phyloP scores from a whole-genome alignment of 345 rosid genomes.

The Streptanthus diversifolius region DNA sequence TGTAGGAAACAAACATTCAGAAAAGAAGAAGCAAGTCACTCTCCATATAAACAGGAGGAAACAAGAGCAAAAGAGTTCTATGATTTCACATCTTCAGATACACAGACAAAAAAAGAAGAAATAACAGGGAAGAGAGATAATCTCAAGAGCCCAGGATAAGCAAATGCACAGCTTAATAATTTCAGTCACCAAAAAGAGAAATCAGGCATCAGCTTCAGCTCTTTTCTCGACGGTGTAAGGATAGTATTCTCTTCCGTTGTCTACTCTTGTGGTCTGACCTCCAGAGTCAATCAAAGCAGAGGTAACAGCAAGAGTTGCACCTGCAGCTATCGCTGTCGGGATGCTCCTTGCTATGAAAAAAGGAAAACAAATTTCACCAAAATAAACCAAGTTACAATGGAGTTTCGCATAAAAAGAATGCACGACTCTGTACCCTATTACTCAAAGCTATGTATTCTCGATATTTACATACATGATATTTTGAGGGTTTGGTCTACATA shows the following conservation, averaged over 20 bases:
- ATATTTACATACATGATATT: not conserved
- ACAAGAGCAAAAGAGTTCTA: conserved; percentile 30
- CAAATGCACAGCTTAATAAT: conserved; percentile 23
- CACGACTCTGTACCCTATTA: not conserved
- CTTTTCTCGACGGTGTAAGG: conserved; percentile 89
- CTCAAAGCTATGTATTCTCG: not conserved
- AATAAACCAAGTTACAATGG: not conserved
- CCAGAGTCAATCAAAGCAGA: conserved; percentile 81
- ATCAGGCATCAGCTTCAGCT: conserved; percentile 50
- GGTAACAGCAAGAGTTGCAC: conserved; percentile 81
- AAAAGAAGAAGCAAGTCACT: conserved; percentile 11
- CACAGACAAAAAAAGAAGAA: conserved; percentile 21
- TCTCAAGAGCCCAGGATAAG: conserved; percentile 12
- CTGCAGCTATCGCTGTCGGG: conserved; percentile 78
- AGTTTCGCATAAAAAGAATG: not conserved
- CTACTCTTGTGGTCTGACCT: conserved; percentile 88
- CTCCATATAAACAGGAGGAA: conserved; percentile 18
- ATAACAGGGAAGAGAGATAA: conserved; percentile 3
- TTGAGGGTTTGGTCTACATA: not conserved
- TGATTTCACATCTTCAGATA: conserved; percentile 41
- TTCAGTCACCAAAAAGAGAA: conserved; percentile 13
- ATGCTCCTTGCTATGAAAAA: conserved; percentile 70
- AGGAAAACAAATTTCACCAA: not conserved
- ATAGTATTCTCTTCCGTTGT: conserved; percentile 85
- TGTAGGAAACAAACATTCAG: conserved; percentile 13